A percentile compares a stretch with the other conserved stretches of the same genome.
Conservation (phyloP, 805 yeast species). For the Alloascoidea africana region DNA sequence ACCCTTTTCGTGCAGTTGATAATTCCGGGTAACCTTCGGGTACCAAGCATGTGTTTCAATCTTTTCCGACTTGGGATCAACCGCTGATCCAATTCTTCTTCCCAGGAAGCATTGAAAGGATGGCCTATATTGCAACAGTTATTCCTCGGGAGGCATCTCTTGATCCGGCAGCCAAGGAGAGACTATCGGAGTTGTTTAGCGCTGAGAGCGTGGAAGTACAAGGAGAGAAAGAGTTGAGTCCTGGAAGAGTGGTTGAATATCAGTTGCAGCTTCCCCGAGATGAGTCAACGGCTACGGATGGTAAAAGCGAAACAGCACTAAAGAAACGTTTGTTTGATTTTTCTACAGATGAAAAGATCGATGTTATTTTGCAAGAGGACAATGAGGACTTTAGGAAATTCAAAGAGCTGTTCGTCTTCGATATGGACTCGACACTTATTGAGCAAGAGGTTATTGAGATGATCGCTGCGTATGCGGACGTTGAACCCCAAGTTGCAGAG, state of each 20-base stretch:
- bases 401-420: slow-evolving; percentile 67
- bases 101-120: too few relatives aligned
- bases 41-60: too few relatives aligned
- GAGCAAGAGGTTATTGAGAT: slow-evolving; percentile 94
- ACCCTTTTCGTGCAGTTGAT: too few relatives aligned
- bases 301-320: slow-evolving; percentile 7
- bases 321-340: slow-evolving; percentile 11
- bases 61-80: too few relatives aligned
- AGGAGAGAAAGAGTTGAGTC: slow-evolving; percentile 16
- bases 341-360: slow-evolving; percentile 18
- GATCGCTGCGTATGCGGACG: slow-evolving; percentile 88
- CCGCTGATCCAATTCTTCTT: too few relatives aligned
- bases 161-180: neutral
- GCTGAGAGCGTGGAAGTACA: slow-evolving; percentile 8
- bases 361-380: slow-evolving; percentile 26
- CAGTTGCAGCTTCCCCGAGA: slow-evolving; percentile 10
- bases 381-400: slow-evolving; percentile 18
- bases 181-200: slow-evolving; percentile 8
- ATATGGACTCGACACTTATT: slow-evolving; percentile 95
- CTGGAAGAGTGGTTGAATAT: slow-evolving; percentile 25
- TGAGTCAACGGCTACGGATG: slow-evolving; percentile 6
- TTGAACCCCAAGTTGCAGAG: slow-evolving; percentile 72
- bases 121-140: slow-evolving; percentile 8
- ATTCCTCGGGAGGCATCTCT: slow-evolving; percentile 4
- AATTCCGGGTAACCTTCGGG: too few relatives aligned